Evolutionary conservation across 164 flowering plant genomes (phyloP).

Genomic region (Magnolia changhungtana): DNA sequence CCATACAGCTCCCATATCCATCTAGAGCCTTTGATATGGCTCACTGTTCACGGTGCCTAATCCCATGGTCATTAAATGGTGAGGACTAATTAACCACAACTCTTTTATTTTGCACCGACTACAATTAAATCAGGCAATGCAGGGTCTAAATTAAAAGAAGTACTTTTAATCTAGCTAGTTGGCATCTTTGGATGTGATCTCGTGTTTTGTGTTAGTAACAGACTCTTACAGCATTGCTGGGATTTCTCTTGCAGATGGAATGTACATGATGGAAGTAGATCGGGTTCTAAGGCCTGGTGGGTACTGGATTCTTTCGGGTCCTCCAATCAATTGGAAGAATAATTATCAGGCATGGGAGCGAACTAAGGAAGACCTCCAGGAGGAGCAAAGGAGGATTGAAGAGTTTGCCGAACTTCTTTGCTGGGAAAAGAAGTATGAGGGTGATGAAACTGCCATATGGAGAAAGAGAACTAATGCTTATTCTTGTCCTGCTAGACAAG

Average conservation of each 20-base stretch:
- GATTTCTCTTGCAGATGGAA: conserved; percentile 50
- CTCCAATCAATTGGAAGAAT: conserved; percentile 82
- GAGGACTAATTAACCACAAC: conserved; percentile 12
- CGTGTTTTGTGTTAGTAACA: conserved; percentile 5
- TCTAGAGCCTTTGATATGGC: conserved; percentile 90
- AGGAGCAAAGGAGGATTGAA: conserved; percentile 83
- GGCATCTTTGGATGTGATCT: conserved; percentile 50
- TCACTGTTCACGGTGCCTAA: conserved; percentile 83
- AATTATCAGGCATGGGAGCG: conserved; percentile 96
- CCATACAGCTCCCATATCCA: conserved; percentile 75
- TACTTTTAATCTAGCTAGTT: neutral
- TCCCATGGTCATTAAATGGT: conserved; percentile 86
- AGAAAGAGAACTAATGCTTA: conserved; percentile 75
- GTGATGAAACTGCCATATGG: conserved; percentile 69
- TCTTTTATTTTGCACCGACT: neutral
- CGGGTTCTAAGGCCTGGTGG: conserved; percentile 90
- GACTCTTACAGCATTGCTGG: neutral
- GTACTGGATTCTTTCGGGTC: conserved; percentile 96
- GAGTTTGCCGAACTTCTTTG: conserved; percentile 66
- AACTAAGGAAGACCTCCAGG: conserved; percentile 75
- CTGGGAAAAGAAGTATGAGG: conserved; percentile 82
- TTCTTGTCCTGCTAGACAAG: conserved; percentile 49
- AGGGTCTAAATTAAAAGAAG: neutral
- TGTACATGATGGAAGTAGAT: conserved; percentile 82
- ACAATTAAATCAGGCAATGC: neutral